phyloP scores from a whole-genome alignment of 768 basidiomycete genomes.

The Russula foetens region DNA sequence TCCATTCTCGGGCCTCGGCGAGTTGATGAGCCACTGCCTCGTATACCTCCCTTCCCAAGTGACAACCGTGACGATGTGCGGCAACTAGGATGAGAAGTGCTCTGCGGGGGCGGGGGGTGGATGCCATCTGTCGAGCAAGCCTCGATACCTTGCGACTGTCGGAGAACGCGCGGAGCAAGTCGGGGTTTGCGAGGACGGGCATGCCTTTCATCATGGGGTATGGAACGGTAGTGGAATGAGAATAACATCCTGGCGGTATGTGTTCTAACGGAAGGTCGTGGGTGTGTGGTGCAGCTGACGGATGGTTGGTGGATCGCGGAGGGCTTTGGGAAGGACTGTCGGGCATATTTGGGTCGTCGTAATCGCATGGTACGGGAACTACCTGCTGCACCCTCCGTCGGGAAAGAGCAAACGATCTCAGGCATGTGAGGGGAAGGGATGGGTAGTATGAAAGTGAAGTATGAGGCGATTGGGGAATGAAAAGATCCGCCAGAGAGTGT shows the following conservation, averaged over 20 bases:
- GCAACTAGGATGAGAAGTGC: slow-evolving; percentile 41
- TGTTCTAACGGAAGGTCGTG: not conserved
- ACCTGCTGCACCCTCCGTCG: not conserved
- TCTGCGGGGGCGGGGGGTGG: slow-evolving; percentile 26
- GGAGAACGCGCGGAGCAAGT: not conserved
- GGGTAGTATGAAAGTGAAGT: slow-evolving; percentile 8
- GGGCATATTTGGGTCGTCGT: not conserved
- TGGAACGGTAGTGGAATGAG: not conserved
- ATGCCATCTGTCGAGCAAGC: slow-evolving; percentile 5
- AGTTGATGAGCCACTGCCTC: slow-evolving; percentile 46
- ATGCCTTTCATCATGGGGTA: not conserved
- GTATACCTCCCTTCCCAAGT: slow-evolving; percentile 47
- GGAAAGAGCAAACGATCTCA: slow-evolving; percentile 8
- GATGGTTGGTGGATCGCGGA: not conserved
- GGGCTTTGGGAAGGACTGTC: not conserved
- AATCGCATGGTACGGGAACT: not conserved
- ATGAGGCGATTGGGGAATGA: slow-evolving; percentile 21
- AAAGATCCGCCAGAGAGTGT: slow-evolving; percentile 21
- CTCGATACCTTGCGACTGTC: slow-evolving; percentile 17
- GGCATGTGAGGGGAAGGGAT: slow-evolving; percentile 22
- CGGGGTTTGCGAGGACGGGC: not conserved
- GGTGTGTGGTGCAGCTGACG: not conserved
- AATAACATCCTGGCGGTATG: not conserved
- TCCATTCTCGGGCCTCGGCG: slow-evolving; percentile 42
- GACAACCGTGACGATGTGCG: slow-evolving; percentile 42